Conservation (phyloP, 2,329 filamentous ascomycete genomes). For the Simplicillium sp. region DNA sequence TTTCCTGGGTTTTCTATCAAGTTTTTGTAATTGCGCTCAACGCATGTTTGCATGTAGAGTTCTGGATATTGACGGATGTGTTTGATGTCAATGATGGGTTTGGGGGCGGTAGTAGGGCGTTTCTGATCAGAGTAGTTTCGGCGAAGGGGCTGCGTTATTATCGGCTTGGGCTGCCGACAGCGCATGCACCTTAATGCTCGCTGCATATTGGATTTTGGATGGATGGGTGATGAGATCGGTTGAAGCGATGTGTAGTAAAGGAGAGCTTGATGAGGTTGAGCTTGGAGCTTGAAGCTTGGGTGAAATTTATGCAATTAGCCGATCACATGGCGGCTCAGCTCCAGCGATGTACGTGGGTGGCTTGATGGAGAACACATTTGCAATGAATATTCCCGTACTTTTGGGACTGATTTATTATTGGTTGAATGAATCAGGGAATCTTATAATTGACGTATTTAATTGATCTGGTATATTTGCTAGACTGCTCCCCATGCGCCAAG, state of each 20-base stretch:
- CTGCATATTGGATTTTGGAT: conserved; percentile 19
- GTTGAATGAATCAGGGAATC: no score
- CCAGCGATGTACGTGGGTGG: no score
- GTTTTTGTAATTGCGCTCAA: conserved; percentile 69
- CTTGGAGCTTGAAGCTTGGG: not conserved
- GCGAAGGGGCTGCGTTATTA: conserved; percentile 6
- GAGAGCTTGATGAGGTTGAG: not conserved
- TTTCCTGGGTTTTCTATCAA: conserved; percentile 44
- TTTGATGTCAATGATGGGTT: conserved; percentile 72
- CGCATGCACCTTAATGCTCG: conserved; percentile 15
- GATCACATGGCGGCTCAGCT: conserved; percentile 5
- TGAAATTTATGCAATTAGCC: conserved; percentile 21
- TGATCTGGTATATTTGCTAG: conserved; percentile 12
- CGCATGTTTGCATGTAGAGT: conserved; percentile 73
- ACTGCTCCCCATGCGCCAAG: conserved; percentile 51
- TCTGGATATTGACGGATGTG: conserved; percentile 81
- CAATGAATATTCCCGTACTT: no score
- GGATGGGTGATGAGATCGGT: conserved; percentile 3
- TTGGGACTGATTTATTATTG: no score
- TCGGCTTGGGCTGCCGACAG: conserved; percentile 13
- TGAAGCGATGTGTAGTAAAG: conserved; percentile 10
- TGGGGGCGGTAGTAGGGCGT: conserved; percentile 65
- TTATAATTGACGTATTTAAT: not conserved
- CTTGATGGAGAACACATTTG: no score
- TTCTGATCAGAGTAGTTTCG: conserved; percentile 18